Evolutionary conservation across 2,329 filamentous ascomycete genomes (phyloP).

Genomic region (Hirsutella thompsonii): DNA sequence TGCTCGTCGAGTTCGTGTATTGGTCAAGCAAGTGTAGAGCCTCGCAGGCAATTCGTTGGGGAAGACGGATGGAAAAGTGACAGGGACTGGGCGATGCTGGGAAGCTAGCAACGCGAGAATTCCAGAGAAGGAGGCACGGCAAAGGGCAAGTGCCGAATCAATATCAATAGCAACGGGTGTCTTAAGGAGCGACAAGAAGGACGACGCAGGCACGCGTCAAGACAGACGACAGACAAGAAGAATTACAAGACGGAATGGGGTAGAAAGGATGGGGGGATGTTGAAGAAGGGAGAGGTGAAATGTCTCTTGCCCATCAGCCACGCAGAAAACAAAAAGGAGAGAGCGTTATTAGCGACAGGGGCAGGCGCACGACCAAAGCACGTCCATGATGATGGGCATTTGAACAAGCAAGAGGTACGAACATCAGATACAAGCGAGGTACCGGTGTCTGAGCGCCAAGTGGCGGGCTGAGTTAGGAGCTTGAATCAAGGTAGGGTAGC

Average conservation of each 20-base stretch:
- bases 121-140: not conserved
- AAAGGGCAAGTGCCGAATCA: not conserved
- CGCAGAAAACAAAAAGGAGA: not conserved
- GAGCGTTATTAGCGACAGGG: not conserved
- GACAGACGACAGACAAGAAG: not conserved
- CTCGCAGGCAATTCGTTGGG: not conserved
- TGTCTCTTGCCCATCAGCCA: not conserved
- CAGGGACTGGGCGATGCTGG: not conserved
- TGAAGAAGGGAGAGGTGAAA: not conserved
- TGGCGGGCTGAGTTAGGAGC: too few relatives aligned
- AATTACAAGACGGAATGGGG: not conserved
- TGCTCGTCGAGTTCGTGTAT: not conserved
- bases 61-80: not conserved
- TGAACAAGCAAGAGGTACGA: too few relatives aligned
- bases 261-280: not conserved
- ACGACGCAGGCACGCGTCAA: not conserved
- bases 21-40: not conserved
- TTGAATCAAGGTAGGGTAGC: too few relatives aligned
- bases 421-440: too few relatives aligned
- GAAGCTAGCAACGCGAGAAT: not conserved
- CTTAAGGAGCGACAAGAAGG: constrained; percentile 1
- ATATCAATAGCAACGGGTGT: not conserved
- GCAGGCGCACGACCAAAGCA: too few relatives aligned
- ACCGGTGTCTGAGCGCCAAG: too few relatives aligned
- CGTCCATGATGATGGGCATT: too few relatives aligned